Conservation (phyloP, 2,329 filamentous ascomycete genomes). For the Coleophoma cylindrospora region DNA sequence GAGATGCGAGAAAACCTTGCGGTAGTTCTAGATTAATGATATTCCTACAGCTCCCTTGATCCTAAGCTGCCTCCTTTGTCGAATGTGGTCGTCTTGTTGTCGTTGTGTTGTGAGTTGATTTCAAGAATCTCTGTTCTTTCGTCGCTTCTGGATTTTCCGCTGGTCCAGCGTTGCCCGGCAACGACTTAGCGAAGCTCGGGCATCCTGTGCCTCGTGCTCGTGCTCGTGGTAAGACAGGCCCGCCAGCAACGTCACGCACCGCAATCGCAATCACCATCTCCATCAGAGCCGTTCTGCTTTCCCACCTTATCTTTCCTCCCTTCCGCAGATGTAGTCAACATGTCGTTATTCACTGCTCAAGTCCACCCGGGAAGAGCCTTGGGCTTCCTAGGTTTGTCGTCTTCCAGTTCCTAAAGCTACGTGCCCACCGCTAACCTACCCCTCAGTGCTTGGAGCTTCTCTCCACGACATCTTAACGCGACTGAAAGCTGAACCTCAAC, state of each 20-base stretch:
- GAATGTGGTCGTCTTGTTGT: conserved; percentile 3
- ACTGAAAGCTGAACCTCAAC: conserved; percentile 79
- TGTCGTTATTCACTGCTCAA: conserved; percentile 52
- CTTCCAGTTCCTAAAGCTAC: conserved; percentile 22
- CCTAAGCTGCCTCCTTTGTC: background rate
- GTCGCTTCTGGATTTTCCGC: background rate
- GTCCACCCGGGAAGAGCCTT: conserved; percentile 63
- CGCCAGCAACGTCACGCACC: background rate
- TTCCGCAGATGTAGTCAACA: conserved; percentile 15
- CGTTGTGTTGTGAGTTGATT: conserved; percentile 2
- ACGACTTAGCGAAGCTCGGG: background rate
- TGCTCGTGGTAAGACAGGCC: background rate
- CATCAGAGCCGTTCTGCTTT: background rate
- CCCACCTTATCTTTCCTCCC: conserved; percentile 3
- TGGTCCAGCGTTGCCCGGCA: background rate
- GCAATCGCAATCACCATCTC: background rate
- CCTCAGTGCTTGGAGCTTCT: conserved; percentile 77
- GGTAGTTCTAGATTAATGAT: background rate
- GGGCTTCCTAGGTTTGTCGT: conserved; percentile 33
- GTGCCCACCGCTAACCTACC: conserved; percentile 7
- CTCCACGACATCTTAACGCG: conserved; percentile 85
- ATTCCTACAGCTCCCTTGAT: too few species aligned
- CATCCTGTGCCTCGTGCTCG: background rate
- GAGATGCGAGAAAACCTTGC: too few species aligned
- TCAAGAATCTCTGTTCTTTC: background rate